Evolutionary conservation across 805 yeast genomes (phyloP).

Genomic region (Brettanomyces sp.): DNA sequence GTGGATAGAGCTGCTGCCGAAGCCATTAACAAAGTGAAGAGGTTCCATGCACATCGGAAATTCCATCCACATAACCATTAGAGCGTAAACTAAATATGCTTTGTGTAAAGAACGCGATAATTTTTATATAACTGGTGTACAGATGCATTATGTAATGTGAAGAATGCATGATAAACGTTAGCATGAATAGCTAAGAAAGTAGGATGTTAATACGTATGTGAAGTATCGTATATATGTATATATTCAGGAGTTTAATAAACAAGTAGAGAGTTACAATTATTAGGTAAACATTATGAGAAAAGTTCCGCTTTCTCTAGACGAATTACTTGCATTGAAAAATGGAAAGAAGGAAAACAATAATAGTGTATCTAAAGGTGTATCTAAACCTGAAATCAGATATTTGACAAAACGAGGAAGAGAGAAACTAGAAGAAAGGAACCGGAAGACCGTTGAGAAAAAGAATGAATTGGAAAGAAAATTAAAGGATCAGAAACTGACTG

Average conservation of each 20-base stretch:
- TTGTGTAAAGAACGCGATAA: no score
- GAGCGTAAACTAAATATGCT: not conserved
- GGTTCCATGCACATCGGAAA: slow-evolving; percentile 33
- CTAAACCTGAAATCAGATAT: slow-evolving; percentile 22
- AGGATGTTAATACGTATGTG: no score
- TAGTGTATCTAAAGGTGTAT: not conserved
- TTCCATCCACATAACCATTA: not conserved
- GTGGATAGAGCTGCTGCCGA: slow-evolving; percentile 90
- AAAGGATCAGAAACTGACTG: not conserved
- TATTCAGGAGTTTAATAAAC: no score
- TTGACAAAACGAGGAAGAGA: slow-evolving; percentile 38
- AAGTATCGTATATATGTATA: no score
- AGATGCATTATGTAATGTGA: no score
- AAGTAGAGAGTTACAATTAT: no score
- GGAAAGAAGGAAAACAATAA: not conserved
- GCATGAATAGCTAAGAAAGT: no score
- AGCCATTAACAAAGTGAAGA: slow-evolving; percentile 74
- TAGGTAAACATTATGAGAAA: not conserved
- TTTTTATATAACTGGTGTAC: no score
- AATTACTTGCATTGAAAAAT: slow-evolving; percentile 20
- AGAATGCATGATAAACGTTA: no score
- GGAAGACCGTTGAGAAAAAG: no score
- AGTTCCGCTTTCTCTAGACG: slow-evolving; percentile 29
- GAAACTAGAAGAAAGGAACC: slow-evolving; percentile 12
- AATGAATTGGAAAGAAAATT: no score